These are phyloP conservation scores for Penicillium cosmopolitanum DNA, from an alignment of 495 filamentous ascomycete species.

Conservation along the genomic window DNA sequence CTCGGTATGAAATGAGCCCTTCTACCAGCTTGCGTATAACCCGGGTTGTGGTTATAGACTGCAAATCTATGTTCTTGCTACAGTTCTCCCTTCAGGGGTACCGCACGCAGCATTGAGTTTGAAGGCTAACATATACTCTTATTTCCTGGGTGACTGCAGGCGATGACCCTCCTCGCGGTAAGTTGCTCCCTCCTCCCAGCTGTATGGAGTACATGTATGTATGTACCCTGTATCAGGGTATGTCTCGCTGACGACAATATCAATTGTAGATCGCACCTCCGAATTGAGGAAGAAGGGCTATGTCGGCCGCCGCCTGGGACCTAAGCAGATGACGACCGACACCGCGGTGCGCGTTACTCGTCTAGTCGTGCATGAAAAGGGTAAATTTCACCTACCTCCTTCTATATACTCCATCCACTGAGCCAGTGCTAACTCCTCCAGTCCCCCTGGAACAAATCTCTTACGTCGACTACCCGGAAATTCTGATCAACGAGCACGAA, in stretches of 20 bases:
- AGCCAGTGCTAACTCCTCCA: conserved; percentile 32
- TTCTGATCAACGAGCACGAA: conserved; percentile 87
- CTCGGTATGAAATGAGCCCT: conserved; percentile 62
- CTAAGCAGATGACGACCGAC: conserved; percentile 98
- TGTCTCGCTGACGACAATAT: not conserved
- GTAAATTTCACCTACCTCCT: conserved; percentile 42
- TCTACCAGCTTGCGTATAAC: not conserved
- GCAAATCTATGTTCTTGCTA: no score
- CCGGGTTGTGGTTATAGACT: no score
- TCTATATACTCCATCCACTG: no score
- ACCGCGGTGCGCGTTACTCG: conserved; percentile 94
- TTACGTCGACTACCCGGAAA: conserved; percentile 85
- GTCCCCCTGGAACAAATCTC: conserved; percentile 74
- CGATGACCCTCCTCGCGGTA: conserved; percentile 94
- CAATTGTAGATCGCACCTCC: conserved; percentile 79
- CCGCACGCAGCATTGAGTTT: not conserved
- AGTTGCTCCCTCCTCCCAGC: conserved; percentile 21
- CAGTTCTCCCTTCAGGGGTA: no score
- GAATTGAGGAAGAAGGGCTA: conserved; percentile 94
- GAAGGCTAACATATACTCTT: conserved; percentile 6
- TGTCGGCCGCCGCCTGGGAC: conserved; percentile 82
- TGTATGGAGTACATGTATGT: not conserved
- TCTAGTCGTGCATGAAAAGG: conserved; percentile 80
- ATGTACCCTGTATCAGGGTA: not conserved
- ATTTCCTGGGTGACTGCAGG: conserved; percentile 51